Conservation (phyloP, 2,329 filamentous ascomycete species). For the Thielaviopsis ethacetica region DNA sequence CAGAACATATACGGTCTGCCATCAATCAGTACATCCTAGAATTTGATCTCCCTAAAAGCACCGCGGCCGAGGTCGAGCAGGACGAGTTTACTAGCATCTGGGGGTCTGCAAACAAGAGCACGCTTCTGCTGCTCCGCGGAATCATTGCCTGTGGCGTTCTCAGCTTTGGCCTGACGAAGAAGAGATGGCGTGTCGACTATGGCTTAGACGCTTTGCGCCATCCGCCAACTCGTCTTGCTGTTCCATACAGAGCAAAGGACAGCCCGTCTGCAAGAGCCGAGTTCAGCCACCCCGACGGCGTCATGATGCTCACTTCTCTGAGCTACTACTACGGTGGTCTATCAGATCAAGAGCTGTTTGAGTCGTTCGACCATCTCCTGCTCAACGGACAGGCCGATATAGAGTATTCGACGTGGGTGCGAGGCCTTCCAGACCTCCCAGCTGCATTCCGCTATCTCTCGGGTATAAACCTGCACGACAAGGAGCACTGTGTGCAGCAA, state of each 20-base stretch:
- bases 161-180: slow-evolving; percentile 33
- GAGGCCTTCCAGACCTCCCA: slow-evolving; percentile 20
- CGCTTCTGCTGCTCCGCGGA: slow-evolving; percentile 34
- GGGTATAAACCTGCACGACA: slow-evolving; percentile 44
- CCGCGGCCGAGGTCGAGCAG: slow-evolving; percentile 22
- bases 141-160: slow-evolving; percentile 40
- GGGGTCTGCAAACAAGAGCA: slow-evolving; percentile 18
- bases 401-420: slow-evolving; percentile 36
- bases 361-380: slow-evolving; percentile 29
- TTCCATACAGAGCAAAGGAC: slow-evolving; percentile 46
- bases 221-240: slow-evolving; percentile 30
- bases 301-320: slow-evolving; percentile 38
- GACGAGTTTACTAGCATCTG: slow-evolving; percentile 20
- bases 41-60: slow-evolving; percentile 15
- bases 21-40: slow-evolving; percentile 30
- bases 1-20: slow-evolving; percentile 16
- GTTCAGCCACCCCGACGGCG: slow-evolving; percentile 45
- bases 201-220: slow-evolving; percentile 30
- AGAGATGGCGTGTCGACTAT: slow-evolving; percentile 51
- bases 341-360: slow-evolving; percentile 29
- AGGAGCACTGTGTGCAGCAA: slow-evolving; percentile 24
- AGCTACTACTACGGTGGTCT: slow-evolving; percentile 43
- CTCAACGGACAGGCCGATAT: slow-evolving; percentile 32
- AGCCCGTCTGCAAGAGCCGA: slow-evolving; percentile 37
- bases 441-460: slow-evolving; percentile 23